Percentiles rank a stretch among this genome's conserved stretches.
These are phyloP conservation scores for Alternaria brassicicola DNA, from an alignment of 2,329 filamentous ascomycete genomes.

Conservation along the genomic window DNA sequence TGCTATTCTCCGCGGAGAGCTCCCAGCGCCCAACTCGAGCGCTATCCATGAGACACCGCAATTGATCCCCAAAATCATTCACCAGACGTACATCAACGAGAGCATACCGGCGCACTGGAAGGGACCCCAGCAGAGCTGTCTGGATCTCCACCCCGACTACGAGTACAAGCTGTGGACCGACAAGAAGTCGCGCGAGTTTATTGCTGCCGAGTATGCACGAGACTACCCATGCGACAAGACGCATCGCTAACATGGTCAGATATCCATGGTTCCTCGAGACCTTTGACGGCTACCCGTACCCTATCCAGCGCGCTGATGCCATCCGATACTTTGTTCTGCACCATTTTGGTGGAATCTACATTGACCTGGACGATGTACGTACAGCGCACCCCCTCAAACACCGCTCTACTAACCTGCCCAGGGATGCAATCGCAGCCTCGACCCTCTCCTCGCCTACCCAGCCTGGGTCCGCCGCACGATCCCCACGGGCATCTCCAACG, in stretches of 20 bases:
- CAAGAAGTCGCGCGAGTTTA: conserved; percentile 71
- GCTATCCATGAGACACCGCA: conserved; percentile 62
- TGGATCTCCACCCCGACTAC: conserved; percentile 71
- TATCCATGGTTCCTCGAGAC: conserved; percentile 80
- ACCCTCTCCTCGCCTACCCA: conserved; percentile 71
- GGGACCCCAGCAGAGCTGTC: conserved; percentile 68
- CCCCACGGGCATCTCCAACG: conserved; percentile 81
- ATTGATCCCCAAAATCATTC: conserved; percentile 76
- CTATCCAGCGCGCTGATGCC: conserved; percentile 78
- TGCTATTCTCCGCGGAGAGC: conserved; percentile 69
- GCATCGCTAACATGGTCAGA: conserved; percentile 29
- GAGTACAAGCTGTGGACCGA: conserved; percentile 85
- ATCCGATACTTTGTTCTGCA: conserved; percentile 81
- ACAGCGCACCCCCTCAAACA: neutral
- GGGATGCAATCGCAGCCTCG: conserved; percentile 72
- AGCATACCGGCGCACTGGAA: conserved; percentile 71
- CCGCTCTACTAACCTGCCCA: conserved; percentile 34
- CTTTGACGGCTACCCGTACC: conserved; percentile 74
- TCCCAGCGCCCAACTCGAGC: conserved; percentile 68
- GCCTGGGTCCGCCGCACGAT: conserved; percentile 73
- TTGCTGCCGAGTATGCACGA: conserved; percentile 61
- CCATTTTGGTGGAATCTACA: conserved; percentile 79
- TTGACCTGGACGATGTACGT: conserved; percentile 74
- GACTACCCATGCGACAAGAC: neutral
- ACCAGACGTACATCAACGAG: conserved; percentile 77